Evolutionary conservation across 805 yeast species (phyloP), one percentile per base, ranked within the genome.

Genomic region (Lachancea dasiensis): DNA sequence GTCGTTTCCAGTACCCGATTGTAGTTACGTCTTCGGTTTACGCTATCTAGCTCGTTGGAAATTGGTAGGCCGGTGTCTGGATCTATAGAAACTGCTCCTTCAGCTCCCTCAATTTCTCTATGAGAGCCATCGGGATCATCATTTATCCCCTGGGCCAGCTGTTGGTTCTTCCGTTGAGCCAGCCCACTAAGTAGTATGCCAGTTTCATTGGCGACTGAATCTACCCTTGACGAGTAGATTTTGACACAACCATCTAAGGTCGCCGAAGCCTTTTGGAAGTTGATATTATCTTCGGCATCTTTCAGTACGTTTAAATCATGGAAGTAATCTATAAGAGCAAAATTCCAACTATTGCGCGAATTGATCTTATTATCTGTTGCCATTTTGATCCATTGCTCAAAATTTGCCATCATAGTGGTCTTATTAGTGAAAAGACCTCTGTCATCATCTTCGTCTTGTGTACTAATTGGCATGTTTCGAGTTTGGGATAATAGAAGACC

Each of bases 161-260:
- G 54, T 4, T 46, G 54, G 3, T 46, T 54, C 10, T 47, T 47
- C 31, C 68, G 63, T 5, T 69, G 64, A 2, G 87, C 78, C 39
- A 85, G 61, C 3, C 95, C 95, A 59, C 84, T 81, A 24, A 87
- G 61, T 39, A 90, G 66, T 50, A 79, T 77, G 2, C 95, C 94
- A 0, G 97, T 87, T 51, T 89, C 97, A 6, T 82, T 79, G 4
- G 89, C 94, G 0, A 86, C 95, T 0, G 95, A 82, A 52, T 89
- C 97, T 16, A 90, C 87, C 50, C 97, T 73, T 11, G 94, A 83
- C 9, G 89, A 77, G 56, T 90, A 90, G 37, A 90, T 86, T 63
- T 87, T 87, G 23, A 89, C 90, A 67, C 97, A 89, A 0, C 97
- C 97, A 52, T 89, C 97, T 16, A 90, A 65, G 1, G 97, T 86